phyloP scores from a whole-genome alignment of 805 yeast genomes.

The Starmerella bombicola region DNA sequence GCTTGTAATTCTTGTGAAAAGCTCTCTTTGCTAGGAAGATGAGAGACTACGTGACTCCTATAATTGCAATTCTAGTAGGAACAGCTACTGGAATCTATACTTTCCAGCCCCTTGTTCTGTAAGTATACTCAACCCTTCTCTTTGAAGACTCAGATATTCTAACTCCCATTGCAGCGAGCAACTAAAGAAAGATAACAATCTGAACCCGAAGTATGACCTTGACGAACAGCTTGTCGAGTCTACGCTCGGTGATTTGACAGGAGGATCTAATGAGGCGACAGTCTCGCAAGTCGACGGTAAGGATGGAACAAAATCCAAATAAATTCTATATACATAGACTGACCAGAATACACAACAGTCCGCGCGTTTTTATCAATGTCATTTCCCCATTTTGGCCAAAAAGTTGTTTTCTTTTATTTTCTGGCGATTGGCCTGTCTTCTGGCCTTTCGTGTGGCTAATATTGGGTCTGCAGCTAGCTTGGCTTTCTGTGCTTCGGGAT shows the following conservation, averaged over 20 bases:
- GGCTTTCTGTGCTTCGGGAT: conserved; percentile 46
- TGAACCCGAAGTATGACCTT: conserved; percentile 21
- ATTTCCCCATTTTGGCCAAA: conserved; percentile 40
- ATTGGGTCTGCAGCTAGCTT: conserved; percentile 49
- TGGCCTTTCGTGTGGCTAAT: conserved; percentile 53
- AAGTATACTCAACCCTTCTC: conserved; percentile 10
- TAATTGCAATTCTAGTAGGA: conserved; percentile 21
- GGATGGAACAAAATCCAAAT: too few species aligned
- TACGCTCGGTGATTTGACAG: conserved; percentile 16
- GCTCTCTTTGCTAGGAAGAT: too few species aligned
- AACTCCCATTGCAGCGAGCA: conserved; percentile 19
- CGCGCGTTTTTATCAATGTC: too few species aligned
- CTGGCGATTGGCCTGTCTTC: conserved; percentile 55
- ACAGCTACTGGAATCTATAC: conserved; percentile 22
- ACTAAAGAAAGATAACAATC: conserved; percentile 23
- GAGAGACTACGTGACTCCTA: conserved; percentile 19
- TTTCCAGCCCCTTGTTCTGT: conserved; percentile 25
- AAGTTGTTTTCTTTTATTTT: conserved; percentile 71
- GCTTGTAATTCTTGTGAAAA: too few species aligned
- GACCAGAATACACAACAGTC: too few species aligned
- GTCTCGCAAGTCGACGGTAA: too few species aligned
- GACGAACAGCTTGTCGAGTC: conserved; percentile 15
- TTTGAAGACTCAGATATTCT: neutral
- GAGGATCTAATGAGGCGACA: too few species aligned
- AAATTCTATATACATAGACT: too few species aligned